Conservation (phyloP, 495 filamentous ascomycete species). For the Trichoderma parareesei region DNA sequence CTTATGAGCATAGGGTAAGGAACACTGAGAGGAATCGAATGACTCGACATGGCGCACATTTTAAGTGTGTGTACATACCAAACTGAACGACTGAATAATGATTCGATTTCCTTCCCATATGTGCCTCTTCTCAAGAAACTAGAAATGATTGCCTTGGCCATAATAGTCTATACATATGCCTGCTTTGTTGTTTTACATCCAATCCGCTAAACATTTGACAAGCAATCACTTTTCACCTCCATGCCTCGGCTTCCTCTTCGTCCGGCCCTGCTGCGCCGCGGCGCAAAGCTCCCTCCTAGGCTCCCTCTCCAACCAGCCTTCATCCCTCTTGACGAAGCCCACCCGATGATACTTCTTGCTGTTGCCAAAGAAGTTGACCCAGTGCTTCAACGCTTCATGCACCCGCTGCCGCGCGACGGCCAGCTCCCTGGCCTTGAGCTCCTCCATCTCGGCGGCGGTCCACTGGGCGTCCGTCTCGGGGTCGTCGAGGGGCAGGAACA, state of each 20-base stretch:
- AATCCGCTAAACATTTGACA: too few species aligned
- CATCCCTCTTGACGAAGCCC: conserved; percentile 49
- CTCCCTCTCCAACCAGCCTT: conserved; percentile 41
- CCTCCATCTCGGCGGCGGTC: conserved; percentile 45
- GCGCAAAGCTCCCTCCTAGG: conserved; percentile 36
- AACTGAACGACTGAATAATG: too few species aligned
- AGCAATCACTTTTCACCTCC: too few species aligned
- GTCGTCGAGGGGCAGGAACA: conserved; percentile 75
- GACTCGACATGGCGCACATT: too few species aligned
- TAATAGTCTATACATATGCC: too few species aligned
- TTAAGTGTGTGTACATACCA: too few species aligned
- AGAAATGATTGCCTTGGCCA: too few species aligned
- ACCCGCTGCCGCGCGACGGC: conserved; percentile 46
- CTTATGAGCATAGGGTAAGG: too few species aligned
- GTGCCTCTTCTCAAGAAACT: too few species aligned
- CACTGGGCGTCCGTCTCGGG: conserved; percentile 42
- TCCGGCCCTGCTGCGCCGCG: conserved; percentile 33
- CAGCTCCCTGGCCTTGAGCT: conserved; percentile 44
- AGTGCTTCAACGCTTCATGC: conserved; percentile 50
- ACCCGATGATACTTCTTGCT: conserved; percentile 67
- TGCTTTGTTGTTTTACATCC: too few species aligned
- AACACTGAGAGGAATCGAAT: too few species aligned
- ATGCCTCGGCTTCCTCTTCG: conserved; percentile 22
- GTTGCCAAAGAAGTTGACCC: conserved; percentile 70
- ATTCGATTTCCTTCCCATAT: too few species aligned